Evolutionary conservation across 2,329 filamentous ascomycete genomes (phyloP).

Genomic region (Ceratocystiopsis minuta): DNA sequence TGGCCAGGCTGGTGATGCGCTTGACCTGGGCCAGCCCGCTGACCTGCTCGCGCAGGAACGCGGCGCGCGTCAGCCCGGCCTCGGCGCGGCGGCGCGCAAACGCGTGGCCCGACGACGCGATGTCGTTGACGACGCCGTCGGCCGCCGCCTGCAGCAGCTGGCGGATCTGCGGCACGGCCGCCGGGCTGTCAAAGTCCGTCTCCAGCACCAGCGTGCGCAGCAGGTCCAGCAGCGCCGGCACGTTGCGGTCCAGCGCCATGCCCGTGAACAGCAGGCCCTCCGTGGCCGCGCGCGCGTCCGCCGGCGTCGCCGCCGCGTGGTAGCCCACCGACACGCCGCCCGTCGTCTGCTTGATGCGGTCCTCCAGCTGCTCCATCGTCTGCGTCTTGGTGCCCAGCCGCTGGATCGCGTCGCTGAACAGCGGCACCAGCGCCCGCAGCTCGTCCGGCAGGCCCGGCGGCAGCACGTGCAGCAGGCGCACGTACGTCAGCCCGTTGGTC

Average conservation of each 20-base stretch:
- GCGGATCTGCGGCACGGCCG: constrained; percentile 64
- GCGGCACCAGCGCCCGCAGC: constrained; percentile 63
- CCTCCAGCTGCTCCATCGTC: constrained; percentile 88
- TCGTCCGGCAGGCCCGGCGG: constrained; percentile 60
- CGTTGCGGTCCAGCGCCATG: constrained; percentile 75
- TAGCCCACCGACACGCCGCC: constrained; percentile 77
- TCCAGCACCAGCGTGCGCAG: constrained; percentile 64
- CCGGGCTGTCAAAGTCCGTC: constrained; percentile 73
- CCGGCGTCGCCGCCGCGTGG: constrained; percentile 62
- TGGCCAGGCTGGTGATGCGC: constrained; percentile 61
- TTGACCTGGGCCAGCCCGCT: constrained; percentile 80
- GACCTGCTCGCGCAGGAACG: constrained; percentile 66
- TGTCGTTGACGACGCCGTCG: constrained; percentile 78
- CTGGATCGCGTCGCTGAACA: constrained; percentile 88
- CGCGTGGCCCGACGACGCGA: constrained; percentile 76
- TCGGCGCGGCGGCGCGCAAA: constrained; percentile 76
- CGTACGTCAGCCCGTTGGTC: constrained; percentile 92
- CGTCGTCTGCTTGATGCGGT: constrained; percentile 89
- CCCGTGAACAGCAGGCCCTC: constrained; percentile 77
- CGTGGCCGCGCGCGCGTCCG: constrained; percentile 47
- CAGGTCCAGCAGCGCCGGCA: constrained; percentile 80
- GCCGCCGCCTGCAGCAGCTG: constrained; percentile 75
- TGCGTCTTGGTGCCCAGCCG: constrained; percentile 74
- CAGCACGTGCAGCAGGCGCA: constrained; percentile 70
- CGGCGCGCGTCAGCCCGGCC: constrained; percentile 54